Evolutionary conservation across 257 asterid genomes (phyloP).

Genomic region (Prunella vulgaris): DNA sequence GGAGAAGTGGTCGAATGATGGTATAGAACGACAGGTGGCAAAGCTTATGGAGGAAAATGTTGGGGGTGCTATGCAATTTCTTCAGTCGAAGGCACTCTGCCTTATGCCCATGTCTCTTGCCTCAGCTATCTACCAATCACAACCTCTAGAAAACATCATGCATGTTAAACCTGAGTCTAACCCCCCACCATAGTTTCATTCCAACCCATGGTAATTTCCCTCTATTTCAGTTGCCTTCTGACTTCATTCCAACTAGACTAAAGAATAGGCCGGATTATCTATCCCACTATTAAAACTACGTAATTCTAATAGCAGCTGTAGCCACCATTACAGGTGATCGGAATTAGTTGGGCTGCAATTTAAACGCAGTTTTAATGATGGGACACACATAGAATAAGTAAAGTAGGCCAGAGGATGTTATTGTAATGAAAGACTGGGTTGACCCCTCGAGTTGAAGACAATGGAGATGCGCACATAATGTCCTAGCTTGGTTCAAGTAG

Average conservation of each 20-base stretch:
- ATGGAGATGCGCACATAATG: slow-evolving; percentile 23
- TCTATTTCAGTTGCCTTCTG: slow-evolving; percentile 32
- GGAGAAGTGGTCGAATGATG: slow-evolving; percentile 99
- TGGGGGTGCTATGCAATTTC: slow-evolving; percentile 96
- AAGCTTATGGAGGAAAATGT: slow-evolving; percentile 98
- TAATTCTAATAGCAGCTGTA: not conserved
- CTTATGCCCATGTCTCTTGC: slow-evolving; percentile 97
- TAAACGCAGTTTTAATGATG: not conserved
- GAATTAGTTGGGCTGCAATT: too few species aligned
- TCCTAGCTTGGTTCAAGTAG: slow-evolving; percentile 33
- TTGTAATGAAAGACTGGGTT: slow-evolving; percentile 27
- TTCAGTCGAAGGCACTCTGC: slow-evolving; percentile 96
- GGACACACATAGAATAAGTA: not conserved
- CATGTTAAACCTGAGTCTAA: slow-evolving; percentile 65
- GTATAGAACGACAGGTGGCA: slow-evolving; percentile 94
- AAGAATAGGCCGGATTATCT: not conserved
- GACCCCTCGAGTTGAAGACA: slow-evolving; percentile 30
- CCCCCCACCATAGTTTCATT: slow-evolving; percentile 57
- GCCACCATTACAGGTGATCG: not conserved
- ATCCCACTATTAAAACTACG: too few species aligned
- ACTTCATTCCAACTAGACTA: slow-evolving; percentile 17
- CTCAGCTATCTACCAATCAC: slow-evolving; percentile 78
- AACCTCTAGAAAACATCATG: slow-evolving; percentile 58
- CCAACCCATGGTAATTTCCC: slow-evolving; percentile 27
- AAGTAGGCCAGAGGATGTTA: not conserved